Evolutionary conservation across 208 protist genomes (phyloP), one percentile per base, ranked within the genome.

Genomic region (Leptomonas pyrrhocoris): DNA sequence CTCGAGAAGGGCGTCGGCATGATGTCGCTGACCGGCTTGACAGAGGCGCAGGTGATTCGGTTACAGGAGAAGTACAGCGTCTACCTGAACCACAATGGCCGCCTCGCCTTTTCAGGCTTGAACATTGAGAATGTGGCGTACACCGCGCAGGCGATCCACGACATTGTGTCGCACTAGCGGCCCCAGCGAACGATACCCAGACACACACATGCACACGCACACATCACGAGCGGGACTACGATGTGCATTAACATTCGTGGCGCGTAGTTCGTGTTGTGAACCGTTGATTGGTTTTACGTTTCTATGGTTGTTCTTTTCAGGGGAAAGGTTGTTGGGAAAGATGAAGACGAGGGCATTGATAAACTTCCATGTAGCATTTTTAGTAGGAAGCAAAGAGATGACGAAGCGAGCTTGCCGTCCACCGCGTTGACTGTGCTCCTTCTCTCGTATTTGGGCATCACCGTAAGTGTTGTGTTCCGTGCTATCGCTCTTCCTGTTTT

Each of bases 1-100:
- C 90, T 99, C 28, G 87, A 90, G 54, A 77, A 85, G 8, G 97
- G 98, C 69, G 93, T 97, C 40, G 98, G 98, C 60, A 99, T 99
- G 98, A 99, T 99, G 83, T 95, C 93, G 31, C 98, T 93, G 79
- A 93, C 93, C 1, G 97, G 98, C 31, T 83, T 99, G n/a, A 94
- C 71, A 57, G 74, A 79, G 72, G 77, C 80, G 36, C 79, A 97
- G 79, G 91, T 92, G 43, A 34, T 48, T 11, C 51, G 13, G 53
- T 65, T 93, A 60, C 71, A 73, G 43, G 53, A 70, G 36, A 73
- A 89, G 67, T 81, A 90, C 68, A 83, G 92, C 75, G 68, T 96
- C 23, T 96, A 94, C 63, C 79, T 96, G 75, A 93, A 79, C 8
- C 59, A 70, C 19, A 88, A 92, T 56, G 90, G 90, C 51, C 79